These are phyloP conservation scores for Macrolepiota fuliginosa DNA, from an alignment of 768 basidiomycete species.

Conservation along the genomic window DNA sequence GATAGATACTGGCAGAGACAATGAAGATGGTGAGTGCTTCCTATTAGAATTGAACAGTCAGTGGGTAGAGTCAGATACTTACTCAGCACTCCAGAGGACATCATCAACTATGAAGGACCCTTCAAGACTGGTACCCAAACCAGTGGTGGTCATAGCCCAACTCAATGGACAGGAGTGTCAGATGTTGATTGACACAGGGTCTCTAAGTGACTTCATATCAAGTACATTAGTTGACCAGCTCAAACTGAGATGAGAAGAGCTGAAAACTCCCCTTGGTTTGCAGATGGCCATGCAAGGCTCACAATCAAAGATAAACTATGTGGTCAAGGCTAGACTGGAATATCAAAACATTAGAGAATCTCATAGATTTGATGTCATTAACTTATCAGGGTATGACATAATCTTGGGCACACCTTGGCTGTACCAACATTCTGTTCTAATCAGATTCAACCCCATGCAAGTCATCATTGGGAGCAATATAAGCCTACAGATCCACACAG, in stretches of 20 bases:
- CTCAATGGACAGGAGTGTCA: not conserved
- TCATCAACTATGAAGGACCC: not conserved
- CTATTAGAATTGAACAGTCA: not conserved
- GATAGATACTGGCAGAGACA: too few relatives aligned
- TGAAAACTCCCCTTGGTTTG: too few relatives aligned
- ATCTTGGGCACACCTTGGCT: conserved; percentile 40
- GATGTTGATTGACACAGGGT: not conserved
- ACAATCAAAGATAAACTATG: too few relatives aligned
- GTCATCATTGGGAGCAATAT: conserved; percentile 24
- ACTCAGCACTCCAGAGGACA: not conserved
- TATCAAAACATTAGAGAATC: conserved; percentile 34
- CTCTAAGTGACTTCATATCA: not conserved
- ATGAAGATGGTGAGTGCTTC: not conserved
- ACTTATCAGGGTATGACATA: conserved; percentile 37
- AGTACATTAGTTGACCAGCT: not conserved
- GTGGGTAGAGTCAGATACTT: not conserved
- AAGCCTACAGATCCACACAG: conserved; percentile 16
- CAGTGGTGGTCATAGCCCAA: not conserved
- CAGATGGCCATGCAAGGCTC: too few relatives aligned
- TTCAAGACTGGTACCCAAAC: not conserved
- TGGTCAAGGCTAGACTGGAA: not conserved
- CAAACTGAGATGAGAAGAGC: too few relatives aligned
- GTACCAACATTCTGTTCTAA: conserved; percentile 25
- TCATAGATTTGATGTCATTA: conserved; percentile 34
- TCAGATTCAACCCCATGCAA: conserved; percentile 26